Evolutionary conservation across 2,329 filamentous ascomycete species (phyloP), one percentile per base, ranked within the genome.

Genomic region (Paramyrothecium sp.): DNA sequence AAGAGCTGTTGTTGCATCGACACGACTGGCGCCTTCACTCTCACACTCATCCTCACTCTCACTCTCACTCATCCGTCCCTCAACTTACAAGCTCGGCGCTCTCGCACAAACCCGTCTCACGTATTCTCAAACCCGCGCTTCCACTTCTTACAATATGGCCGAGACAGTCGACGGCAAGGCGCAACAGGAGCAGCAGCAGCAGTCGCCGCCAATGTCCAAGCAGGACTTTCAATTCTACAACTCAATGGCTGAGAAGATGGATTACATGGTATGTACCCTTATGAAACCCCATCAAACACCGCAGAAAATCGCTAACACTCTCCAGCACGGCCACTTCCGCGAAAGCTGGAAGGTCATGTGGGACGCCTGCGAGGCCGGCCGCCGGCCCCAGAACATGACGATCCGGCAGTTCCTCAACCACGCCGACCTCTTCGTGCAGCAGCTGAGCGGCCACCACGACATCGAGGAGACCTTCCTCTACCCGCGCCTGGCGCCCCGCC

Each of bases 391-490:
- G 3, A 80, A 81, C 61, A 84, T 92, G 77, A 86, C 87, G 1
- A 81, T 91, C 16, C 81, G 82, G 26, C 81, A 89, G 61, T 91
- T 95, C 72, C 76, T 96, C 63, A 71, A 78, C 63, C 77, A 81
- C 23, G 90, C 88, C 33, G 78, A 91, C n/a, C 77, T 86, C 52
- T 92, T 97, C 70, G 82, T 84, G 63, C 79, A 81, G 17, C 83
- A 89, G 57, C 84, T 97, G n/a, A 82, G 85, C 11, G 74, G 84
- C 57, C 92, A 97, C 75, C 93, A 97, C 76, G 78, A 76, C 57
- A 94, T 96, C 67, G 93, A 97, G 72, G 92, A 97, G 73, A 75
- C 79, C 30, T 85, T 92, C 70, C 80, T 97, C 46, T 97, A 96
- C 72, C 93, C 92, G 1, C 68, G 88, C 1, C 82, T 97, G 2